Evolutionary conservation across 495 filamentous ascomycete species (phyloP), one percentile per base, ranked within the genome.

Genomic region (Cudoniella acicularis): DNA sequence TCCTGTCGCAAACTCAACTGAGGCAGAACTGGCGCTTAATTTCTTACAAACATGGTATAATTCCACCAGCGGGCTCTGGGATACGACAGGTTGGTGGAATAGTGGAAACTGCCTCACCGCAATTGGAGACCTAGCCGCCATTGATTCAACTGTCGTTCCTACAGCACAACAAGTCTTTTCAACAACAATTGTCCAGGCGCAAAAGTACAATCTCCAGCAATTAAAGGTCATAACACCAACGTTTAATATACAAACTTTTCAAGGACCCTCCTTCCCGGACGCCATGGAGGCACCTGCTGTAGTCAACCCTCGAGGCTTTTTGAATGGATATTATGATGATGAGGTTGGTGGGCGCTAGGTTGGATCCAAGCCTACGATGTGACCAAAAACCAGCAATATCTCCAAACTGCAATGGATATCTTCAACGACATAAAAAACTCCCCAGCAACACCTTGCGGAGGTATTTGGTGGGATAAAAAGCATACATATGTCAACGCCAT

Each of bases 81-180:
- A 82, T 60, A 85, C 81, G 0, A 77, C 74, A 23, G 83, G 83
- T 1, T 92, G 88, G 88, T 92, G 88, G 88, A 88, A 91, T 70
- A 82, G 80, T 41, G 88, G 83, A 56, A 92, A 90, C 67, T 79
- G 76, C 54, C 69, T 91, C 59, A 88, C 85, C 1, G 74, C 78
- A 22, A 66, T 89, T 40, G 82, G 78, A 59, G 84, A 91, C 64
- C 77, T 87, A 60, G 84, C 83, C 16, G 59, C 72, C 10, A 40
- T 79, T 16, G 77, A 83, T 59, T 56, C 68, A 3, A 66, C 26
- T n/a, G 49, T 60, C 1, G 52, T 30, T 10, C 13, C 48, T 0
- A 24, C 56, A 18, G 57, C 49, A 3, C 42, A 47, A 1, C 23
- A 58, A 24, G 57, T 77, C 13, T 73, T 74, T 36, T 54, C 65